Conservation (phyloP, 2,329 filamentous ascomycete genomes). For the Trichoderma sp. region DNA sequence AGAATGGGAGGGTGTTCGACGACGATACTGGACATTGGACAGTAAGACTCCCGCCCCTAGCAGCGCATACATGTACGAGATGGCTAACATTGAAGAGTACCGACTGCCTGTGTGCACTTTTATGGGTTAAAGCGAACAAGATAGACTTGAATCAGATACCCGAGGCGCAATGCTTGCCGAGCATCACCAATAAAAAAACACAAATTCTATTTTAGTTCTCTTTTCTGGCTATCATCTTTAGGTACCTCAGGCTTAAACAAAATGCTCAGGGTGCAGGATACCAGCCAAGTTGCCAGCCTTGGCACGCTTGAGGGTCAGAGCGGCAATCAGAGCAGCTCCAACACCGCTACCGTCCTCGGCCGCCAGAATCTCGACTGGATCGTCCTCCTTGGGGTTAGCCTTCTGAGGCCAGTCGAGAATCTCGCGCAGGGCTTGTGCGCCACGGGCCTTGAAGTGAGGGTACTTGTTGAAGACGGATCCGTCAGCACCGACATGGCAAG, state of each 20-base stretch:
- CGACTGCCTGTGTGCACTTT: slow-evolving; percentile 74
- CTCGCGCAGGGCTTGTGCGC: slow-evolving; percentile 85
- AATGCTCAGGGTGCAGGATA: slow-evolving; percentile 67
- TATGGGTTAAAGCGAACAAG: slow-evolving; percentile 54
- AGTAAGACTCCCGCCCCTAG: slow-evolving; percentile 46
- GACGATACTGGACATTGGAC: slow-evolving; percentile 87
- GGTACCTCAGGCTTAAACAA: neutral
- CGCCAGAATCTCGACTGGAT: slow-evolving; percentile 83
- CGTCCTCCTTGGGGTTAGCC: slow-evolving; percentile 68
- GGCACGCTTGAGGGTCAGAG: slow-evolving; percentile 65
- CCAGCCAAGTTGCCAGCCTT: slow-evolving; percentile 63
- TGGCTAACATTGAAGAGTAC: slow-evolving; percentile 56
- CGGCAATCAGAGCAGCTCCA: slow-evolving; percentile 92
- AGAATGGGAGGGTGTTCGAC: slow-evolving; percentile 85
- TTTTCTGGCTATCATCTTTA: neutral
- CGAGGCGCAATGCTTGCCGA: neutral
- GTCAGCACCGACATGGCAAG: slow-evolving; percentile 93
- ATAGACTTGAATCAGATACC: slow-evolving; percentile 18
- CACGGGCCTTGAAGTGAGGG: slow-evolving; percentile 93
- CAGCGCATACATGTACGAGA: neutral
- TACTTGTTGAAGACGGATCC: slow-evolving; percentile 99
- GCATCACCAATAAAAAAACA: neutral
- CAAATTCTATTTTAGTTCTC: neutral
- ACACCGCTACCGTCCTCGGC: slow-evolving; percentile 97
- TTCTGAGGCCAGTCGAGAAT: slow-evolving; percentile 91